Base-by-base conservation (phyloP, 352 stramenopile genomes). In the Globisporangium apiculatum region DNA sequence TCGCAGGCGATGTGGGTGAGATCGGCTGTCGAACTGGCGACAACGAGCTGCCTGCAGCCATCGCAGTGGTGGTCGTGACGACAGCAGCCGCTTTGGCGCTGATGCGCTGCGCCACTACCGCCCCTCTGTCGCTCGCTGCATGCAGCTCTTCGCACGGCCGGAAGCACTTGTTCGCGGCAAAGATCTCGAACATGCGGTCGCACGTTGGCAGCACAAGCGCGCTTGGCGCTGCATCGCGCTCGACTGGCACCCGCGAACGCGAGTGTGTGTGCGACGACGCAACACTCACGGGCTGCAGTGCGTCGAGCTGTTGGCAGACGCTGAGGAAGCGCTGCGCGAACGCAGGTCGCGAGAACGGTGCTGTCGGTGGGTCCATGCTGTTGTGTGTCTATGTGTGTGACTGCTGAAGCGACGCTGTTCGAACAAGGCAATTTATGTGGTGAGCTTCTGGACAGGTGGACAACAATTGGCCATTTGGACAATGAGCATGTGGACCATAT, bases 231-330 rank as follows among this genome's bases (percentile, higher is more conserved):
- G 37, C 17, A 10, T 52, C 49, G 48, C 35, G 48, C 18, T 24
- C 18, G 18, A 24, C 18, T 24, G 18, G 18, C 18, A 24, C 18
- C 18, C 18, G 18, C 18, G 18, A 24, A 24, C 18, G 18, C 18
- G 18, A 24, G 18, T 24, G 18, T 24, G 18, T 1, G 18, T 24
- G 18, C 11, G 48, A 31, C n/a, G 57, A 55, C 17, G 48, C 37
- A 38, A 56, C 37, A 31, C 24, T 56, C 18, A 64, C 40, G 3
- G 55, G 62, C 37, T 72, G 60, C 11, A 76, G 54, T 5, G 67
- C 61, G 6, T 76, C 71, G 15, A 80, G 61, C 40, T 75, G 71
- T 50, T 66, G 53, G 17, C 58, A 58, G 10, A 76, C 66, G 15
- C 40, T 52, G 15, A 68, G 57, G 48, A 69, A 75, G 37, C 58